phyloP scores from a whole-genome alignment of 83 land plant species.

The Picea engelmannii region DNA sequence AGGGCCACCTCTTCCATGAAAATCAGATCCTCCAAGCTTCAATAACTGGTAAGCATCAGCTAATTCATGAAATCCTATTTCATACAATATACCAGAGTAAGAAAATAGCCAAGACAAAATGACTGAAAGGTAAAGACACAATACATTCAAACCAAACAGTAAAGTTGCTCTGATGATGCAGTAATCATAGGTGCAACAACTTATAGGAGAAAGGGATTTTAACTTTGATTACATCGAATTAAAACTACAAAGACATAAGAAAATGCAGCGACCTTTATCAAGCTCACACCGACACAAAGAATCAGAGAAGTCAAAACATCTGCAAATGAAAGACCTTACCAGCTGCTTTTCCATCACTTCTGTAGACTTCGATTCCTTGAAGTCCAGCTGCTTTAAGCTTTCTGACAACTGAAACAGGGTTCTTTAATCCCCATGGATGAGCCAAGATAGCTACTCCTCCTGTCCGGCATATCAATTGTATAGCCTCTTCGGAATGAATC shows the following conservation, averaged over 20 bases:
- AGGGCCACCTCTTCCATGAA: conserved; percentile 75
- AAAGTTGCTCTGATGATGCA: too few relatives aligned
- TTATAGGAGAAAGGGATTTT: too few relatives aligned
- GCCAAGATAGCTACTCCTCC: conserved; percentile 90
- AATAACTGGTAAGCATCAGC: conserved; percentile 69
- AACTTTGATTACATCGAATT: not conserved
- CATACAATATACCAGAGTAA: not conserved
- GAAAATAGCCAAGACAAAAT: conserved; percentile 4
- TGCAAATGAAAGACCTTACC: conserved; percentile 39
- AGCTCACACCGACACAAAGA: not conserved
- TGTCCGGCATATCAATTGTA: conserved; percentile 63
- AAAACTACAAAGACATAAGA: not conserved
- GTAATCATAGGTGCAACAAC: too few relatives aligned
- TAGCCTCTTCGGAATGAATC: conserved; percentile 75
- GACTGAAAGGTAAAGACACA: not conserved
- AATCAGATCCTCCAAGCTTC: conserved; percentile 96
- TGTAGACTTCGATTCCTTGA: conserved; percentile 88
- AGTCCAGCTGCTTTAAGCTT: conserved; percentile 85
- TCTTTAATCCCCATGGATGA: conserved; percentile 97
- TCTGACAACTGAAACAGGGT: conserved; percentile 61
- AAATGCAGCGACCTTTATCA: not conserved
- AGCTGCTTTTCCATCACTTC: conserved; percentile 73
- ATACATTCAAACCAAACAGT: not conserved
- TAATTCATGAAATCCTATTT: conserved; percentile 57
- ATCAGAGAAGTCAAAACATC: not conserved